Evolutionary conservation across 805 yeast genomes (phyloP).

Genomic region (Schizosaccharomyces pombe): DNA sequence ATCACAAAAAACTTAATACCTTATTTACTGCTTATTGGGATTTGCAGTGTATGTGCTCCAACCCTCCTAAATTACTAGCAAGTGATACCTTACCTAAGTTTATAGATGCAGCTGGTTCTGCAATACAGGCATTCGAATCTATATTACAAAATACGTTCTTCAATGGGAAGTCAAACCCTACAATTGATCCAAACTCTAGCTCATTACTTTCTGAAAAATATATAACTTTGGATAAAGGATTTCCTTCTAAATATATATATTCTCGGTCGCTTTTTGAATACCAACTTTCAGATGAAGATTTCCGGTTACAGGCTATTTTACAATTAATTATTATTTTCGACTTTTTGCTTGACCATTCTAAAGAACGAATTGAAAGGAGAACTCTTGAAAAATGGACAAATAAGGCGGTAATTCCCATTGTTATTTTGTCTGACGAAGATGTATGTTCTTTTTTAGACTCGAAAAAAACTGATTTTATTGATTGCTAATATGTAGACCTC

Average conservation of each 20-base stretch:
- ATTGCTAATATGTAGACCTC: not conserved
- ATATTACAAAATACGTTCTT: not conserved
- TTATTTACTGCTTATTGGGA: conserved; percentile 15
- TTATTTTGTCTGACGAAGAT: conserved; percentile 9
- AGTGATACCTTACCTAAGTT: not conserved
- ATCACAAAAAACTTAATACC: not conserved
- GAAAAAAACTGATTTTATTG: not conserved
- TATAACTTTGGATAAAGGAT: not conserved
- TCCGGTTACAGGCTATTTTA: not conserved
- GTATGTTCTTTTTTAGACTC: not conserved
- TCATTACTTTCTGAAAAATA: not conserved
- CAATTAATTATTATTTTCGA: not conserved
- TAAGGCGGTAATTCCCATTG: conserved; percentile 11
- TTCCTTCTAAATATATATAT: not conserved
- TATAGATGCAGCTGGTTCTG: not conserved
- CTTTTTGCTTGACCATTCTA: not conserved
- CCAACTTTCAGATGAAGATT: not conserved
- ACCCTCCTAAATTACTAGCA: conserved; percentile 11
- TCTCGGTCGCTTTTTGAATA: not conserved
- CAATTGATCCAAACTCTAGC: not conserved
- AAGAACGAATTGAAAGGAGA: not conserved
- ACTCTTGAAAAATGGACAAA: conserved; percentile 5
- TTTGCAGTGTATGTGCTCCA: conserved; percentile 13
- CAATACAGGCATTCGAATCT: conserved; percentile 1
- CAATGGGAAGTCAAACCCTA: not conserved